These are phyloP conservation scores for Hawksworthiomyces lignivorus DNA, from an alignment of 2,329 filamentous ascomycete species.

Conservation along the genomic window DNA sequence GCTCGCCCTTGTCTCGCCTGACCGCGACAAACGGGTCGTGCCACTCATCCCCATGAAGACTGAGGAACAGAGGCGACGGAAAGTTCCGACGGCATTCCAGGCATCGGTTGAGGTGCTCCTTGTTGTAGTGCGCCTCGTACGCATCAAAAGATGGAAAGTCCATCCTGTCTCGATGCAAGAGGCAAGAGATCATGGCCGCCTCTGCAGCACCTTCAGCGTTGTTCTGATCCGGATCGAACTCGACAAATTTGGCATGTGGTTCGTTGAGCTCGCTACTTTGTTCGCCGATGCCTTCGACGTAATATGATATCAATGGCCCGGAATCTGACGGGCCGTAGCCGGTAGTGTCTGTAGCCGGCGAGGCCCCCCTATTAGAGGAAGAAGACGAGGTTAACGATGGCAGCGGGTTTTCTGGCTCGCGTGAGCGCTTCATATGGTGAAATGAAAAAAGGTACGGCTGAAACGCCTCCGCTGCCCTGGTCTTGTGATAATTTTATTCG, in stretches of 20 bases:
- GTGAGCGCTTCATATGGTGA: constrained; percentile 52
- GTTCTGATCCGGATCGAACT: constrained; percentile 43
- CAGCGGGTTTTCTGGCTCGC: constrained; percentile 44
- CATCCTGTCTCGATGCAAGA: constrained; percentile 63
- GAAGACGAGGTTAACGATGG: constrained; percentile 8
- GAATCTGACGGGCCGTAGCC: background rate
- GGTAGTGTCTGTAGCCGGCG: background rate
- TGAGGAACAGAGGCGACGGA: constrained; percentile 71
- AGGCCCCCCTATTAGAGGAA: background rate
- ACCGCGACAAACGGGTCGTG: constrained; percentile 75
- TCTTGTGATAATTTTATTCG: no score
- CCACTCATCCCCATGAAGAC: constrained; percentile 81
- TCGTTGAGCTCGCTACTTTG: constrained; percentile 1
- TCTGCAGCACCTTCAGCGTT: constrained; percentile 23
- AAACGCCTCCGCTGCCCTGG: background rate
- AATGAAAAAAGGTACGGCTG: background rate
- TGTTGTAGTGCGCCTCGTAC: constrained; percentile 80
- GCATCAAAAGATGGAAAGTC: constrained; percentile 68
- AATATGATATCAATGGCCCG: background rate
- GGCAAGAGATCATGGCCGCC: constrained; percentile 67
- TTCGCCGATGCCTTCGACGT: constrained; percentile 5
- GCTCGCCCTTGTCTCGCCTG: constrained; percentile 71
- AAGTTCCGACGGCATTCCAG: constrained; percentile 80
- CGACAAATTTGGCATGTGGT: constrained; percentile 45
- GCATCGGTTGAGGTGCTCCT: constrained; percentile 77